Percentiles rank a stretch among this genome's conserved stretches.
phyloP scores from a whole-genome alignment of 1,139 yeast species.

The Yamadazyma buinensis region DNA sequence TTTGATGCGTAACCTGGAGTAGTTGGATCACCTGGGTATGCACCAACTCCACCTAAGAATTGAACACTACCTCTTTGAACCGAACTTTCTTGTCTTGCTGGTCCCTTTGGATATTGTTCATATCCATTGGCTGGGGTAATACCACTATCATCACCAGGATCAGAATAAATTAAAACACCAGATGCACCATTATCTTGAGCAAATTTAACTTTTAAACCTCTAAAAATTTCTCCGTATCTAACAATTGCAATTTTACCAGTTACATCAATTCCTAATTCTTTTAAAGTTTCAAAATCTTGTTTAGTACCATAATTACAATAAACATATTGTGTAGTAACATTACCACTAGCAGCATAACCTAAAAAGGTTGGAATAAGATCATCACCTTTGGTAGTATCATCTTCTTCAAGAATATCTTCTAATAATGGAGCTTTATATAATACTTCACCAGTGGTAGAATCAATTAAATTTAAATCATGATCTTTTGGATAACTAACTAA shows the following conservation, averaged over 20 bases:
- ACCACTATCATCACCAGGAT: slow-evolving; percentile 44
- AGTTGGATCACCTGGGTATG: slow-evolving; percentile 83
- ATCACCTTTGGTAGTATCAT: slow-evolving; percentile 54
- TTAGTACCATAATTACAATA: slow-evolving; percentile 40
- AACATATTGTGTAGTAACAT: slow-evolving; percentile 42
- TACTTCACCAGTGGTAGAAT: slow-evolving; percentile 24
- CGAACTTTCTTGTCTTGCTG: slow-evolving; percentile 46
- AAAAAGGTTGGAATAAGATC: slow-evolving; percentile 45
- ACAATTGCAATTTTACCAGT: slow-evolving; percentile 42
- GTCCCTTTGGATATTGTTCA: slow-evolving; percentile 43
- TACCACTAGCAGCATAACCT: slow-evolving; percentile 47
- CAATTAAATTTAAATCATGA: slow-evolving; percentile 41
- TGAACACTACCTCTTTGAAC: slow-evolving; percentile 85
- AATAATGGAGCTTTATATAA: slow-evolving; percentile 60
- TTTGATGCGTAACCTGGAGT: slow-evolving; percentile 80
- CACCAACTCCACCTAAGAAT: slow-evolving; percentile 58
- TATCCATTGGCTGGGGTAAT: slow-evolving; percentile 42
- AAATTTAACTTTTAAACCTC: slow-evolving; percentile 46
- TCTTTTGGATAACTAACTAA: slow-evolving; percentile 52
- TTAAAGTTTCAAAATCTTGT: slow-evolving; percentile 34
- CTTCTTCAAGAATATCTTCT: slow-evolving; percentile 72
- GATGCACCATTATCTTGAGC: slow-evolving; percentile 47
- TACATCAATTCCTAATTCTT: slow-evolving; percentile 31
- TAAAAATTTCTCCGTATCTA: slow-evolving; percentile 38
- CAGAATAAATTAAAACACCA: slow-evolving; percentile 42